Evolutionary conservation across 2,329 filamentous ascomycete genomes (phyloP).

Genomic region (Xylariaceae sp.): DNA sequence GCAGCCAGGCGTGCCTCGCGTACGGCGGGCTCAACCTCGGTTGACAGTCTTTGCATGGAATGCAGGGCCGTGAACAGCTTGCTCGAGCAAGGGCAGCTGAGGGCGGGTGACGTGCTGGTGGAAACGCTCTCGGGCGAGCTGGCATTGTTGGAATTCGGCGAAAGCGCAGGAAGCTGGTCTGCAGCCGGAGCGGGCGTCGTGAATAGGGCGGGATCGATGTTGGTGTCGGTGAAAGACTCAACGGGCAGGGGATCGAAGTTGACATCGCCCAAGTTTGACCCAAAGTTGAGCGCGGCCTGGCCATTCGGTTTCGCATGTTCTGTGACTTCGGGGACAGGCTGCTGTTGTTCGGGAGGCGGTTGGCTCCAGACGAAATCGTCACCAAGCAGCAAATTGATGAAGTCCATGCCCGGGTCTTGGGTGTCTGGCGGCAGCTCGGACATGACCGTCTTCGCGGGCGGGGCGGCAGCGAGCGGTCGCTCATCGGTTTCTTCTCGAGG

Average conservation of each 20-base stretch:
- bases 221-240: constrained; percentile 18
- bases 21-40: constrained; percentile 44
- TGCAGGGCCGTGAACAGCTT: constrained; percentile 49
- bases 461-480: constrained; percentile 1
- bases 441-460: constrained; percentile 24
- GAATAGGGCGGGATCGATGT: constrained; percentile 30
- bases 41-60: constrained; percentile 45
- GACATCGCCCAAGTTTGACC: constrained; percentile 17
- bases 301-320: background rate
- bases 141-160: constrained; percentile 20
- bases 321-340: constrained; percentile 1
- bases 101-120: background rate
- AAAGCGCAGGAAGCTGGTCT: constrained; percentile 23
- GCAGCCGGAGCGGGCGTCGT: constrained; percentile 11
- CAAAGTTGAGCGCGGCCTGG: constrained; percentile 4
- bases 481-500: constrained; percentile 30
- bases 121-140: constrained; percentile 22
- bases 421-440: constrained; percentile 24
- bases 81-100: constrained; percentile 45
- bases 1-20: constrained; percentile 44
- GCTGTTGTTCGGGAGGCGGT: background rate
- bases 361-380: constrained; percentile 14
- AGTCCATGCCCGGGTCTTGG: constrained; percentile 25
- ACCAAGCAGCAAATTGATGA: constrained; percentile 25
- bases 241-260: constrained; percentile 22